phyloP scores from a whole-genome alignment of 805 yeast species.

The Hanseniaspora hatyaiensis region DNA sequence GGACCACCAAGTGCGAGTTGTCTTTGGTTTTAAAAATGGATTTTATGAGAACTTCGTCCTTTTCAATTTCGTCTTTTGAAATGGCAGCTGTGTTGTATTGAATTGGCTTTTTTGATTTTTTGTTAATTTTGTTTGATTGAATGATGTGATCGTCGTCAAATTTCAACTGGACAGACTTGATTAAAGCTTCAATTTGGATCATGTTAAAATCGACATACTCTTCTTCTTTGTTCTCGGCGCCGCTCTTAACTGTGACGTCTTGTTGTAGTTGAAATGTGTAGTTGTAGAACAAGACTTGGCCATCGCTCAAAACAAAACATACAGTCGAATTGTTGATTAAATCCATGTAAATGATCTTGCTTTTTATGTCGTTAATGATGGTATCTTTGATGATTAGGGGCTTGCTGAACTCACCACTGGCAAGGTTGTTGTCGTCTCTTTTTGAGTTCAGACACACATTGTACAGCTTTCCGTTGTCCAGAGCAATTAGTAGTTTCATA shows the following conservation, averaged over 20 bases:
- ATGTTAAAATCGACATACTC: conserved; percentile 8
- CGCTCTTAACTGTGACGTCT: too few relatives aligned
- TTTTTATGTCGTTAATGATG: background rate
- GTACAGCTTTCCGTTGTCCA: conserved; percentile 48
- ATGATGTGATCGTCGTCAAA: conserved; percentile 4
- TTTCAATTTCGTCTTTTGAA: background rate
- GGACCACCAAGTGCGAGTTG: background rate
- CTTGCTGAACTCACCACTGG: conserved; percentile 1
- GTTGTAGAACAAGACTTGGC: conserved; percentile 4
- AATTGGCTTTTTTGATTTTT: conserved; percentile 14
- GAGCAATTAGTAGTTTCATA: conserved; percentile 54
- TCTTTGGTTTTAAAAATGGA: background rate
- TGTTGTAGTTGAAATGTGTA: conserved; percentile 3
- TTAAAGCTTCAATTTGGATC: background rate
- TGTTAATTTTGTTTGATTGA: conserved; percentile 3
- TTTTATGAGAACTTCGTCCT: background rate
- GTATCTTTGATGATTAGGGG: conserved; percentile 13
- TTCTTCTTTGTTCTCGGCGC: too few relatives aligned
- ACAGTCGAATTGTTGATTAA: background rate
- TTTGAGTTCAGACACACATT: conserved; percentile 10
- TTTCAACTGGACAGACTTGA: background rate
- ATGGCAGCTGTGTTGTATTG: conserved; percentile 12
- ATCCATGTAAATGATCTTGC: conserved; percentile 10
- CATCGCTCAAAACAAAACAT: conserved; percentile 4
- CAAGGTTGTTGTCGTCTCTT: conserved; percentile 8